Base-by-base conservation (phyloP, 768 basidiomycete genomes). In the Lentinula sp. region DNA sequence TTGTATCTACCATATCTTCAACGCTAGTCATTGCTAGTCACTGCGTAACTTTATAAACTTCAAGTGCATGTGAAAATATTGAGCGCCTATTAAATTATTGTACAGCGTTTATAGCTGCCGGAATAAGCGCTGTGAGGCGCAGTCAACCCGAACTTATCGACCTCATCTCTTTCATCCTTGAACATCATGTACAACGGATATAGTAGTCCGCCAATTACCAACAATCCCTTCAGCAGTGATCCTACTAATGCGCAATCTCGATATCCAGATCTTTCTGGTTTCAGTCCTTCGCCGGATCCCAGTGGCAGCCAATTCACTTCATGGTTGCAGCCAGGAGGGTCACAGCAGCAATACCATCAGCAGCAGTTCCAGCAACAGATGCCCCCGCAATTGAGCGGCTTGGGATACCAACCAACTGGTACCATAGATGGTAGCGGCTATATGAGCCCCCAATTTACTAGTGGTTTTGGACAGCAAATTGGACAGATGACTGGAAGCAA, bases 181-280 rank as follows among this genome's bases (percentile, higher is more conserved):
- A 40, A 5, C 55, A 56, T 51, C 40, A 59, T 63, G 62, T 63
- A 63, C 42, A 60, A 53, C 23, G 56, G 48, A 37, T 51, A 45
- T 34, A 21, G 51, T 23, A 62, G 37, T 23, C 45, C 66, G 23
- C 51, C 45, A 23, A 51, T 57, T 1, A 74, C 57, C 54, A 91
- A 88, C 68, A 91, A 91, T 65, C 89, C 89, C 0, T 91, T 91
- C 72, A 74, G 85, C 67, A 75, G 79, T 51, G 81, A 83, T 63
- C 77, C 82, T 1, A 64, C 76, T 34, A 74, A 76, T 51, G 71
- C 81, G 35, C 76, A 78, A 31, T 70, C 77, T 21, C 83, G 89
- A 62, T 91, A 79, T 66, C 90, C 90, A 39, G 86, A 87, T 69
- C 76, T 92, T 66, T 77, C 76, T 40, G 69, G 65, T 57, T 46